A percentile compares a stretch with the other conserved stretches of the same genome.
Evolutionary conservation across 2,329 filamentous ascomycete species (phyloP).

Genomic region (Neofusicoccum sp.): DNA sequence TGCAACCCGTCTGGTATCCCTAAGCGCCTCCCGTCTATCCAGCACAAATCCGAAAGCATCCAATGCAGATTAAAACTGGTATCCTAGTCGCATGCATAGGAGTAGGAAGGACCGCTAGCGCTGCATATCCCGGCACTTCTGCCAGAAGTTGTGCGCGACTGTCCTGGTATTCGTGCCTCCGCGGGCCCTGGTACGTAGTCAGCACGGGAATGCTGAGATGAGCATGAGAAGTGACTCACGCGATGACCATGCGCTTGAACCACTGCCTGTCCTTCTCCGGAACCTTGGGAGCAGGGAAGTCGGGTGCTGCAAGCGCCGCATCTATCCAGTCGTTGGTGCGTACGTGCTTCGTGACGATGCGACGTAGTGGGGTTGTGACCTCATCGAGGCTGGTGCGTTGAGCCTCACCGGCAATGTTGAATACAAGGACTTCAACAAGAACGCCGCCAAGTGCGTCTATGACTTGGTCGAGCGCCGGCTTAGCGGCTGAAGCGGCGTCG

Average conservation of each 20-base stretch:
- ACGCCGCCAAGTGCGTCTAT: conserved; percentile 3
- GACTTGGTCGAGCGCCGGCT: conserved; percentile 1
- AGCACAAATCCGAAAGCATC: not conserved
- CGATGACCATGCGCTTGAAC: conserved; percentile 16
- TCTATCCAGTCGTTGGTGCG: conserved; percentile 9
- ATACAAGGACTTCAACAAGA: conserved; percentile 8
- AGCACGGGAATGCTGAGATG: not conserved
- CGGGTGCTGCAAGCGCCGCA: not conserved
- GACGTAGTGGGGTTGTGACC: conserved; percentile 5
- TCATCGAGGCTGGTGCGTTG: conserved; percentile 12
- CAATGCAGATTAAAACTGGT: not conserved
- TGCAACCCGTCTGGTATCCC: conserved; percentile 7
- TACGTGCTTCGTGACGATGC: conserved; percentile 2
- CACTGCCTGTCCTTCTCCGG: conserved; percentile 14
- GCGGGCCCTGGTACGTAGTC: conserved; percentile 5
- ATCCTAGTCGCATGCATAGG: not conserved
- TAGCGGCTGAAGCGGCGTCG: not conserved
- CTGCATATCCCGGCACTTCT: conserved; percentile 12
- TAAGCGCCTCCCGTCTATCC: conserved; percentile 4
- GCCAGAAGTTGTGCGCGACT: conserved; percentile 13
- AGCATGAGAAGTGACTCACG: not conserved
- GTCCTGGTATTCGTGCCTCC: conserved; percentile 10
- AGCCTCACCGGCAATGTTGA: conserved; percentile 13
- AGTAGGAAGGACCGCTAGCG: not conserved
- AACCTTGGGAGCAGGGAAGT: conserved; percentile 17